phyloP scores from a whole-genome alignment of 139 green algal species.

The Picochlorum sp. region DNA sequence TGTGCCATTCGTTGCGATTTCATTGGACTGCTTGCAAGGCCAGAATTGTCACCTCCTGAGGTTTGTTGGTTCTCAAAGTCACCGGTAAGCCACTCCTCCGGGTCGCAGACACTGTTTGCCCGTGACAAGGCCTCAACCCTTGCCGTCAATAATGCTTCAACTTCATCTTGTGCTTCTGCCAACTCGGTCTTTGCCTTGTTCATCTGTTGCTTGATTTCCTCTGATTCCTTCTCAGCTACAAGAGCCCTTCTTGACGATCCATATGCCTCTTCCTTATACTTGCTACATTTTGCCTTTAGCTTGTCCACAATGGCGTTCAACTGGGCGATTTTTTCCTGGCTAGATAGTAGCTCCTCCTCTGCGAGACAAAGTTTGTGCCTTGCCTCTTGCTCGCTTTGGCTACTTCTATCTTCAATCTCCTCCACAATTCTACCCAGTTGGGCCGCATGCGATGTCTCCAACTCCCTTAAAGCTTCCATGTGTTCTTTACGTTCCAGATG shows the following conservation, averaged over 20 bases:
- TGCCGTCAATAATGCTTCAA: slow-evolving; percentile 1
- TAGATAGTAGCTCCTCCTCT: not conserved
- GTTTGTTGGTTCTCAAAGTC: too few species aligned
- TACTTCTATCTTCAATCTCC: too few species aligned
- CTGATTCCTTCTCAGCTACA: not conserved
- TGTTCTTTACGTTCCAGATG: not conserved
- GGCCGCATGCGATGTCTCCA: too few species aligned
- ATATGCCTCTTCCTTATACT: not conserved
- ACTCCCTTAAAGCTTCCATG: not conserved
- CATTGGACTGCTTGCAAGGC: too few species aligned
- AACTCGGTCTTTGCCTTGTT: not conserved
- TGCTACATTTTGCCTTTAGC: not conserved
- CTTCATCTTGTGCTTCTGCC: slow-evolving; percentile 1
- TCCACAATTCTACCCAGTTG: not conserved
- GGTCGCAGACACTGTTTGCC: not conserved
- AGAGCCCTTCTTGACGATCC: not conserved
- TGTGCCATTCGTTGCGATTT: too few species aligned
- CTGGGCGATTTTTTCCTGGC: not conserved
- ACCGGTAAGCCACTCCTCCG: not conserved
- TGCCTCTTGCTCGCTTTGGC: too few species aligned
- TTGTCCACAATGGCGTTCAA: not conserved
- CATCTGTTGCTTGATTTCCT: not conserved
- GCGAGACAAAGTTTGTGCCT: not conserved
- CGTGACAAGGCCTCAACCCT: not conserved
- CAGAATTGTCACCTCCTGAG: not conserved